Evolutionary conservation across 2,329 filamentous ascomycete genomes (phyloP), one percentile per base, ranked within the genome.

Genomic region (Corinectria fuckeliana): DNA sequence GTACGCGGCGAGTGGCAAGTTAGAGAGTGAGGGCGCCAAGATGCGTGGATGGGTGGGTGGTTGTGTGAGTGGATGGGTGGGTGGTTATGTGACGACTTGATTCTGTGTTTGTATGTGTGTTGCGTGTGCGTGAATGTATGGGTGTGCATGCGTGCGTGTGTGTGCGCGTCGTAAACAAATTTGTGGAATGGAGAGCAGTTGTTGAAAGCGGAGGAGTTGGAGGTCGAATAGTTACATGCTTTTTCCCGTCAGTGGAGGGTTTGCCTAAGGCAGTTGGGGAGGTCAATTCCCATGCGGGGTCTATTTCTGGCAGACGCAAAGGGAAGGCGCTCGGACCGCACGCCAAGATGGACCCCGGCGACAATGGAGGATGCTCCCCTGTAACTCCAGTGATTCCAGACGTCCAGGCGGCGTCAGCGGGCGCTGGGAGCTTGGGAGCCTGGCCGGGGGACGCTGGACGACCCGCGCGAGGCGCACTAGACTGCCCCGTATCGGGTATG

Each of bases 231-330:
- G n/a, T n/a, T n/a, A n/a, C n/a, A n/a, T n/a, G n/a, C n/a, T n/a
- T n/a, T n/a, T n/a, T n/a, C n/a, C n/a, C n/a, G n/a, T n/a, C n/a
- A n/a, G n/a, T n/a, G n/a, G n/a, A n/a, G n/a, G n/a, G n/a, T 14
- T 47, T 42, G 55, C 50, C 44, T 45, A n/a, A n/a, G n/a, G n/a
- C n/a, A n/a, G n/a, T n/a, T n/a, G n/a, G n/a, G n/a, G 50, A 55
- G 45, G 45, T 53, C 16, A 51, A 30, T 26, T 38, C 39, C 34
- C 41, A 51, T 60, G 57, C 47, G 58, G 52, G 48, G 52, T 45
- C 58, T 60, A 60, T 60, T 60, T 60, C 58, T 57, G 58, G 58
- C 58, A 53, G 58, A 49, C 55, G 36, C 53, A 41, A 44, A 56
- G 48, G 55, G 57, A 45, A 51, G 26, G 51, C 51, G 57, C 57